Evolutionary conservation across 257 asterid genomes (phyloP), one percentile per base, ranked within the genome.

Genomic region (Solanum commersonii): DNA sequence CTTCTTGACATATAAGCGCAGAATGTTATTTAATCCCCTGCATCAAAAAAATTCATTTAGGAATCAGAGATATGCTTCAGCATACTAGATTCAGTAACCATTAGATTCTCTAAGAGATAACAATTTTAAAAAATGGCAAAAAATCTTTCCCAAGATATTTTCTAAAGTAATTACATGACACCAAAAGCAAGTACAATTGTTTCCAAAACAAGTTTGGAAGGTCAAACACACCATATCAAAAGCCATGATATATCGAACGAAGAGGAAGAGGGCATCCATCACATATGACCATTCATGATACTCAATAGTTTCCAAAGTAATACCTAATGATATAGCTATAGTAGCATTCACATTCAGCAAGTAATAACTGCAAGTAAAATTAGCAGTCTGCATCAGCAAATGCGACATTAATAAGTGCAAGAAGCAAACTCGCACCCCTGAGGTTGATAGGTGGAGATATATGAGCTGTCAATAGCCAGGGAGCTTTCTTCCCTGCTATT

Each of bases 11-110:
- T 95, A 95, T 88, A 96, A 92, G 92, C 98, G 94, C 92, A 97
- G 83, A 84, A 97, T 97, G 92, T 97, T 97, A 89, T 96, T 97
- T 93, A 97, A 91, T 87, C 98, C 96, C 95, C 99, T 97, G 98
- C 89, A 93, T 65, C 86, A 59, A 49, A 74, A 88, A 88, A 88
- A 88, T 6, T 83, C 67, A 86, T 49, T 82, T 31, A 49, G 44
- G 70, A 49, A 82, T 29, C 68, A 46, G 27, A 81, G 37, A 44
- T 46, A 29, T 27, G 85, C 85, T 81, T 46, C 85, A 81, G 68
- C 11, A 46, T 18, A 49, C 68, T 29, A 82, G 40, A 49, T 31
- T 49, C 8, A 16, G 33, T 16, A 18, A 20, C 40, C 42, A 29
- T 16, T 49, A 27, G 6, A 82, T 49, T 20, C 31, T 82, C 9